Conservation (phyloP, 257 asterid genomes). For the Misopates orontium region DNA sequence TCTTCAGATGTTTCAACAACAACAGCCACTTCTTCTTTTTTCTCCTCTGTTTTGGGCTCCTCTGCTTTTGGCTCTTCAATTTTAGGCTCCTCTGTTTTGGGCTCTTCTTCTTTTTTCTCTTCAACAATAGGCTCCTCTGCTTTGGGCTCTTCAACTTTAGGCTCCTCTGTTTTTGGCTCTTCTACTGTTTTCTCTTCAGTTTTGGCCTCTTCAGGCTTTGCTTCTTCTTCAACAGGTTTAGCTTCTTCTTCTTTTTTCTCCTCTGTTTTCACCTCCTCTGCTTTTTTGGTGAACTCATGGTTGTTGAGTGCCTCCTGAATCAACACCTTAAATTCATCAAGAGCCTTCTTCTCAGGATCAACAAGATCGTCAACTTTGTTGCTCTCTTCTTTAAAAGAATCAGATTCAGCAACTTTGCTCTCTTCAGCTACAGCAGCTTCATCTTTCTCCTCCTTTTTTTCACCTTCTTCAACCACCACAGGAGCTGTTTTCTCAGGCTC, state of each 20-base stretch:
- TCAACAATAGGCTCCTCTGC: too few species aligned
- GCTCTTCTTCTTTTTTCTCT: slow-evolving; percentile 20
- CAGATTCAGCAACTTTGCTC: slow-evolving; percentile 55
- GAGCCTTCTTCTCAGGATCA: slow-evolving; percentile 85
- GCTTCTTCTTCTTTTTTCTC: slow-evolving; percentile 20
- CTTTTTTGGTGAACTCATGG: slow-evolving; percentile 59
- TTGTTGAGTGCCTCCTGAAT: slow-evolving; percentile 75
- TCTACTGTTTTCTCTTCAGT: slow-evolving; percentile 7
- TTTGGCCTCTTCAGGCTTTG: not conserved
- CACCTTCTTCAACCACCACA: slow-evolving; percentile 30
- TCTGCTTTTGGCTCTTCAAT: slow-evolving; percentile 38
- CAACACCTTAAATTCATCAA: slow-evolving; percentile 75
- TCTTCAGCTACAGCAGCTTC: slow-evolving; percentile 34
- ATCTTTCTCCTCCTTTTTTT: slow-evolving; percentile 31
- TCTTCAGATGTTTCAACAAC: slow-evolving; percentile 37
- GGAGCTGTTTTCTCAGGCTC: too few species aligned
- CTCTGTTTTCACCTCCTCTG: slow-evolving; percentile 15
- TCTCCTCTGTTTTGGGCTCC: slow-evolving; percentile 31
- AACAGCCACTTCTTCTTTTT: slow-evolving; percentile 30
- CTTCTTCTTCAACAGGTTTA: not conserved
- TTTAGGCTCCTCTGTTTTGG: slow-evolving; percentile 9
- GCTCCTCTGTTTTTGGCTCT: not conserved
- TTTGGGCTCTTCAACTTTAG: not conserved
- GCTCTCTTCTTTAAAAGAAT: slow-evolving; percentile 85
- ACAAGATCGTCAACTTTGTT: slow-evolving; percentile 85